Base-by-base conservation (phyloP, 805 yeast genomes). In the Metschnikowia lachancei region DNA sequence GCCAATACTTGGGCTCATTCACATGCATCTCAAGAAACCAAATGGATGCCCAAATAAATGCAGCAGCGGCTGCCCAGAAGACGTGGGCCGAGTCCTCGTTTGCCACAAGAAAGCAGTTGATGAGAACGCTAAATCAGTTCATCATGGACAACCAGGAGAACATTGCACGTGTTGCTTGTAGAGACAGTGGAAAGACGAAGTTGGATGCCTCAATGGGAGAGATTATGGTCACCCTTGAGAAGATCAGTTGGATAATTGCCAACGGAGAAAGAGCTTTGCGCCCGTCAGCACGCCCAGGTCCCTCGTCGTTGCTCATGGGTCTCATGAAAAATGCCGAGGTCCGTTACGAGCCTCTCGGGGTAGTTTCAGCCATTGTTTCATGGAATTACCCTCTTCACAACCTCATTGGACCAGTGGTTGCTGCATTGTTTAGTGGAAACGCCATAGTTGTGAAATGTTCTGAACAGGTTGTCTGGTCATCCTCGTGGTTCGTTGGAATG, bases 301-400 rank as follows among this genome's bases (percentile, higher is more conserved):
- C 97, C 17, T 76, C 94, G 2, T 89, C 87, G 59, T 67, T 87
- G 53, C 77, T 94, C 50, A 83, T 94, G 85, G 82, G 82, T 42
- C 58, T 69, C 49, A 89, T 92, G 74, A 94, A 94, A 64, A 85
- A 85, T 45, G 98, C 97, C 3, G 94, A 92, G 66, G 92, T 94
- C 14, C 76, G 95, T 52, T 94, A 94, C 64, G 96, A 91, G 64
- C 98, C 99, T 0, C 66, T 92, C 45, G 94, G 94, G 6, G 86
- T 84, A 12, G 92, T 92, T 20, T 78, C 95, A 7, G 95, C 98
- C 0, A 73, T 94, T 50, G 88, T 94, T 1, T 87, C 96, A 3
- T 94, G 99, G 99, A 94, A 94, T 62, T 94, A 94, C 63, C 99
- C 99, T 0, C 83, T 94, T 65, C 99, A 94, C 64, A 94, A 94